Evolutionary conservation across 176 grass and related monocot species (phyloP).

Genomic region (barley (Hordeum vulgare)): DNA sequence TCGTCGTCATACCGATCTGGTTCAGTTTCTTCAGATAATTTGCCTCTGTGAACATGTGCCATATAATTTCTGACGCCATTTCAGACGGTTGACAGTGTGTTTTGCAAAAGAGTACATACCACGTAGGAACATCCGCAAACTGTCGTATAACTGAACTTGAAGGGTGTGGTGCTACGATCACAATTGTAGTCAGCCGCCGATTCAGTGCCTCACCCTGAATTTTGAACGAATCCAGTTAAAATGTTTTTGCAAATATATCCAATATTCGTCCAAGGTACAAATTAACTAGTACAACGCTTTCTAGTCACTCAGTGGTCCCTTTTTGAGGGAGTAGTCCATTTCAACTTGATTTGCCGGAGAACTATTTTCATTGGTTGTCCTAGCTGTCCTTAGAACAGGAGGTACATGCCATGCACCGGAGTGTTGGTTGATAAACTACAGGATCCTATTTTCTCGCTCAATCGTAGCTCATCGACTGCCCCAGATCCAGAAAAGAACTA

Average conservation of each 20-base stretch:
- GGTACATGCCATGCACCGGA: neutral
- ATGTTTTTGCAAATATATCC: neutral
- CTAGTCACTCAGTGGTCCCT: neutral
- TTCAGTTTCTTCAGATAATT: neutral
- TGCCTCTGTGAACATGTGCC: neutral
- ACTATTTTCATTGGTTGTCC: neutral
- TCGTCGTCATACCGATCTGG: neutral
- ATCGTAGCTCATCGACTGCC: neutral
- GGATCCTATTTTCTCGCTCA: neutral
- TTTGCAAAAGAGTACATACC: neutral
- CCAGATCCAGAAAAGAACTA: neutral
- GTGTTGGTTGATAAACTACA: neutral
- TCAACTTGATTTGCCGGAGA: neutral
- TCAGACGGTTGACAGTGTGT: neutral
- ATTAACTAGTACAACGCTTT: neutral
- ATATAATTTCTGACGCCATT: neutral
- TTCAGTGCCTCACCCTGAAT: neutral
- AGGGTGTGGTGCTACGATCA: neutral
- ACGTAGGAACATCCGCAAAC: too few relatives aligned
- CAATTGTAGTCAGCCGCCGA: too few relatives aligned
- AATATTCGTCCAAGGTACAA: neutral
- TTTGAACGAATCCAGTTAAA: neutral
- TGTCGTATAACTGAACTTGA: neutral
- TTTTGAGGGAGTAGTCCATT: neutral
- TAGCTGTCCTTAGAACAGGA: neutral